Percentiles rank a stretch among this genome's conserved stretches.
Conservation (phyloP, 805 yeast genomes). For the Candida namnaoensis region DNA sequence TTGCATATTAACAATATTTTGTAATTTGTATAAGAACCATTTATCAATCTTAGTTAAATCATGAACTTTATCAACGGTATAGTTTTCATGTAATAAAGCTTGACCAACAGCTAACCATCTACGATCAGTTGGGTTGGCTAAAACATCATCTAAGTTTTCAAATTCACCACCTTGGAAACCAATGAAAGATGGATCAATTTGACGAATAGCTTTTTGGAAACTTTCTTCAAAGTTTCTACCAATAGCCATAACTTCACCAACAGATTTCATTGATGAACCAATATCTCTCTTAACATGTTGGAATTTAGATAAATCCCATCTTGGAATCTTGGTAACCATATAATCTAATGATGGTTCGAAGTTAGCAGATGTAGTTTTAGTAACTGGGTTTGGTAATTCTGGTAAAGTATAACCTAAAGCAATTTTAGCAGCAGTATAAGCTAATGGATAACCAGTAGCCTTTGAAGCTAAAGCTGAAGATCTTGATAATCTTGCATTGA, state of each 20-base stretch:
- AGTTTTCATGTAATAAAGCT: slow-evolving; percentile 86
- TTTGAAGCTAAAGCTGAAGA: slow-evolving; percentile 97
- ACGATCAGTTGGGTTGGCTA: slow-evolving; percentile 87
- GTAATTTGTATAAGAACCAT: slow-evolving; percentile 90
- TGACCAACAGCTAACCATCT: slow-evolving; percentile 98
- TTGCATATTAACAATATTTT: slow-evolving; percentile 89
- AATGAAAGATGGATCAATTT: slow-evolving; percentile 82
- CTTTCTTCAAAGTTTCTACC: slow-evolving; percentile 98
- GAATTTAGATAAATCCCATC: slow-evolving; percentile 96
- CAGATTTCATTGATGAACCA: slow-evolving; percentile 97
- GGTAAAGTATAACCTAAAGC: slow-evolving; percentile 93
- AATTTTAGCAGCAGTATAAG: slow-evolving; percentile 96
- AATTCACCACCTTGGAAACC: slow-evolving; percentile 87
- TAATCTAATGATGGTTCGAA: slow-evolving; percentile 97
- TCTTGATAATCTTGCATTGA: slow-evolving; percentile 92
- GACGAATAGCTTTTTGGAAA: slow-evolving; percentile 95
- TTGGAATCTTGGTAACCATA: slow-evolving; percentile 93
- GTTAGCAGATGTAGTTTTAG: slow-evolving; percentile 92
- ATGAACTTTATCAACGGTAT: slow-evolving; percentile 87
- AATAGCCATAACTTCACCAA: slow-evolving; percentile 98
- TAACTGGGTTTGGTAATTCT: slow-evolving; percentile 92
- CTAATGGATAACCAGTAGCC: slow-evolving; percentile 98
- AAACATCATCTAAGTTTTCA: slow-evolving; percentile 68
- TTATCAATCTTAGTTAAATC: slow-evolving; percentile 88
- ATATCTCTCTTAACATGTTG: slow-evolving; percentile 90